Percentiles rank a stretch among this genome's conserved stretches.
phyloP scores from a whole-genome alignment of 305 asterid species.

The Fraxinus greggii region DNA sequence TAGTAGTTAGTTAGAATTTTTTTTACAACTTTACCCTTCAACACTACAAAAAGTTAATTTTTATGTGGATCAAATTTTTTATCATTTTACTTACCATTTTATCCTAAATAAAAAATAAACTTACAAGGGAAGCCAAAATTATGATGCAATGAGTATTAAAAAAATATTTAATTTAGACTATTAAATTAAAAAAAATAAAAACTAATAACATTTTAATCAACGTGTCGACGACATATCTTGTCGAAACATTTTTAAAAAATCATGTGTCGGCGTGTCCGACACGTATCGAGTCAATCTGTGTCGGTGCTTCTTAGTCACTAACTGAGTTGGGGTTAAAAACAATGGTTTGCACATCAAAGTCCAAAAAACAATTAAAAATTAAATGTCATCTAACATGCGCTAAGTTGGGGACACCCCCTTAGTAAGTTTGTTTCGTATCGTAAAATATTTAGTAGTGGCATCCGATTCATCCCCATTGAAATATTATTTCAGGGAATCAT shows the following conservation, averaged over 20 bases:
- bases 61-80: neutral
- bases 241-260: no score
- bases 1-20: no score
- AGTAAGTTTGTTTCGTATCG: neutral
- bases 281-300: no score
- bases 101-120: neutral
- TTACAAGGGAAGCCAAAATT: neutral
- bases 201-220: no score
- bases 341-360: neutral
- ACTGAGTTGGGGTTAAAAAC: neutral
- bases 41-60: no score
- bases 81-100: neutral
- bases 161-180: no score
- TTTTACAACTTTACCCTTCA: no score
- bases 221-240: no score
- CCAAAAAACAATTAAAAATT: neutral
- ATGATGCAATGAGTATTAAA: neutral
- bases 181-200: no score
- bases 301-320: no score
- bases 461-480: neutral
- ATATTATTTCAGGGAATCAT: slow-evolving; percentile 8
- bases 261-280: no score
- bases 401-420: neutral
- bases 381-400: neutral
- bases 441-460: neutral